Conservation (phyloP, 805 yeast species). For the Yueomyces sinensis region DNA sequence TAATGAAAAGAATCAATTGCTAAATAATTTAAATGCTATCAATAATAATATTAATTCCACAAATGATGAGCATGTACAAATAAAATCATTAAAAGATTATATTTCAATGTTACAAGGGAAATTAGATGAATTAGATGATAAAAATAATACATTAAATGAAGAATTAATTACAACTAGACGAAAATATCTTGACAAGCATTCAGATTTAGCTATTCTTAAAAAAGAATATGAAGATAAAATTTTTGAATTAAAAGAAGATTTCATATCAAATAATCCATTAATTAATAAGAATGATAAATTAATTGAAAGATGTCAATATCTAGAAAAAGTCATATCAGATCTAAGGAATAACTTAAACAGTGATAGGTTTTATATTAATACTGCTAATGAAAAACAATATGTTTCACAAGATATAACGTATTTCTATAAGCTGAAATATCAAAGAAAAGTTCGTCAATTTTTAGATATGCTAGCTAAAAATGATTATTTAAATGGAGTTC, state of each 20-base stretch:
- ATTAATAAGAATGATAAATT: not conserved
- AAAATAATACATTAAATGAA: too few species aligned
- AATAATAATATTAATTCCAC: too few species aligned
- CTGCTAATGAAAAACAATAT: not conserved
- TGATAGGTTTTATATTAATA: not conserved
- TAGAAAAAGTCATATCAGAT: not conserved
- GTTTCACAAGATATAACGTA: not conserved
- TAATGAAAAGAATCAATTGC: too few species aligned
- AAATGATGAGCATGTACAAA: too few species aligned
- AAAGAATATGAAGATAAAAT: not conserved
- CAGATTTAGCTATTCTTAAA: not conserved
- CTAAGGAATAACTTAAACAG: not conserved
- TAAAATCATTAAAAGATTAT: too few species aligned
- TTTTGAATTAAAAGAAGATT: not conserved
- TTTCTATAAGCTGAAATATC: not conserved
- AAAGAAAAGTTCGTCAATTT: not conserved
- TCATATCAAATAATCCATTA: too few species aligned
- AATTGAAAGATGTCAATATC: not conserved
- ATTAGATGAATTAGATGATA: too few species aligned
- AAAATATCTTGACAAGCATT: too few species aligned
- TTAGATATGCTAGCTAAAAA: not conserved
- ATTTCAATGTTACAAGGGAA: too few species aligned
- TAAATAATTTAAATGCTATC: too few species aligned
- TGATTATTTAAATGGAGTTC: not conserved
- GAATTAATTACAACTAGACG: too few species aligned